Conservation (phyloP, 805 yeast genomes). For the Starmera dryadoides region DNA sequence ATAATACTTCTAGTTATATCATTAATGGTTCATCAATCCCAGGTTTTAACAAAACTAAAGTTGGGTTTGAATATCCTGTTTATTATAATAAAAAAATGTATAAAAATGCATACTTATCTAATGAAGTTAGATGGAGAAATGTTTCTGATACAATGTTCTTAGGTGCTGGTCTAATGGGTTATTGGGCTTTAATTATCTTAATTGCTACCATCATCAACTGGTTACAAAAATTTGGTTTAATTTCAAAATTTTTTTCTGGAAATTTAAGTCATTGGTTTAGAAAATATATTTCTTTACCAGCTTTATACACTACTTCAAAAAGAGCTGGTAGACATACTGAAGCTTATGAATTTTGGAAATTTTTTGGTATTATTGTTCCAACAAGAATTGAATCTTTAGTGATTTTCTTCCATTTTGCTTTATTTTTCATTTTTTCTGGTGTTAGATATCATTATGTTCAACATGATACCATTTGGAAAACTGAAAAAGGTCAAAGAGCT, state of each 20-base stretch:
- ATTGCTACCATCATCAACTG: slow-evolving; percentile 28
- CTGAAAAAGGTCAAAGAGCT: slow-evolving; percentile 10
- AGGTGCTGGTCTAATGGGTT: slow-evolving; percentile 40
- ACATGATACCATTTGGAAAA: slow-evolving; percentile 14
- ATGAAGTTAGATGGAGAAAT: slow-evolving; percentile 25
- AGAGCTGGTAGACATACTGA: too few relatives aligned
- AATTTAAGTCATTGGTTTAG: slow-evolving; percentile 8
- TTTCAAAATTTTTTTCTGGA: slow-evolving; percentile 10
- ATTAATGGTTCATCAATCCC: slow-evolving; percentile 23
- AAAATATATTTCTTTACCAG: slow-evolving; percentile 12
- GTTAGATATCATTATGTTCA: slow-evolving; percentile 12
- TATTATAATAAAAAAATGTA: slow-evolving; percentile 20
- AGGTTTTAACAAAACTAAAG: slow-evolving; percentile 28
- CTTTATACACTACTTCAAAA: slow-evolving; percentile 8
- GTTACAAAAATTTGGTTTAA: slow-evolving; percentile 9
- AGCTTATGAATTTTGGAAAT: slow-evolving; percentile 8
- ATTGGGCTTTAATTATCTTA: slow-evolving; percentile 40
- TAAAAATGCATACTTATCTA: slow-evolving; percentile 18
- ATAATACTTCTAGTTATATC: slow-evolving; percentile 38
- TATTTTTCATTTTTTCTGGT: slow-evolving; percentile 10
- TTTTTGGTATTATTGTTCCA: slow-evolving; percentile 17
- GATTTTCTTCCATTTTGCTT: slow-evolving; percentile 25
- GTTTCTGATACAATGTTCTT: slow-evolving; percentile 34
- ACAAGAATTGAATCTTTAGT: slow-evolving; percentile 21
- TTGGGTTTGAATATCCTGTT: slow-evolving; percentile 27